Evolutionary conservation across 1,139 yeast genomes (phyloP).

Genomic region (Lipomyces yarrowii): DNA sequence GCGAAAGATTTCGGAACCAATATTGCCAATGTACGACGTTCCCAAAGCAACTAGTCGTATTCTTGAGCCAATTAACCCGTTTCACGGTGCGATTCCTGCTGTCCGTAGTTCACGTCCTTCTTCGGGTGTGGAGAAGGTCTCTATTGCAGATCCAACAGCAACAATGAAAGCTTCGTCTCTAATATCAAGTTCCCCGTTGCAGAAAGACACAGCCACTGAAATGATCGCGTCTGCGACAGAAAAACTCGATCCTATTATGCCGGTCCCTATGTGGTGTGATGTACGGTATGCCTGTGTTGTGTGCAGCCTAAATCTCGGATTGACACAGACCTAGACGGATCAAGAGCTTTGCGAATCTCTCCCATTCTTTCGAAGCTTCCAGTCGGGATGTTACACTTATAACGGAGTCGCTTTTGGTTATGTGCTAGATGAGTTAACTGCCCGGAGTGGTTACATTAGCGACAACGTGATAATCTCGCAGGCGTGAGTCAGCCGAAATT

Average conservation of each 20-base stretch:
- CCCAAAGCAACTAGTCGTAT: background rate
- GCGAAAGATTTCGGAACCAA: background rate
- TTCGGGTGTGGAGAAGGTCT: background rate
- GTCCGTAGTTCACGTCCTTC: background rate
- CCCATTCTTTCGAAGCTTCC: constrained; percentile 18
- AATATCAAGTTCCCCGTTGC: background rate
- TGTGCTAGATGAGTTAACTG: constrained; percentile 17
- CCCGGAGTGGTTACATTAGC: constrained; percentile 17
- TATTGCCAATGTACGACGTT: background rate
- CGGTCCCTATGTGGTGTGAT: constrained; percentile 3
- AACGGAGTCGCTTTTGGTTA: constrained; percentile 17
- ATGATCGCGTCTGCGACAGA: background rate
- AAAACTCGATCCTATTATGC: background rate
- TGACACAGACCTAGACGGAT: constrained; percentile 5
- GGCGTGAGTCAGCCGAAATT: constrained; percentile 3
- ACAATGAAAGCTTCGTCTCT: background rate
- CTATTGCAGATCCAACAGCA: background rate
- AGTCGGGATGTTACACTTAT: constrained; percentile 8
- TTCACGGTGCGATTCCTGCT: background rate
- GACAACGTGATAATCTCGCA: constrained; percentile 13
- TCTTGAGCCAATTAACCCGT: background rate
- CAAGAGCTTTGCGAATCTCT: constrained; percentile 24
- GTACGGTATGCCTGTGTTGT: background rate
- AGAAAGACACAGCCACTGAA: background rate
- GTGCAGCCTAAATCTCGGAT: background rate